Evolutionary conservation across 805 yeast genomes (phyloP), one percentile per base, ranked within the genome.

Genomic region (Candida lessepsii): DNA sequence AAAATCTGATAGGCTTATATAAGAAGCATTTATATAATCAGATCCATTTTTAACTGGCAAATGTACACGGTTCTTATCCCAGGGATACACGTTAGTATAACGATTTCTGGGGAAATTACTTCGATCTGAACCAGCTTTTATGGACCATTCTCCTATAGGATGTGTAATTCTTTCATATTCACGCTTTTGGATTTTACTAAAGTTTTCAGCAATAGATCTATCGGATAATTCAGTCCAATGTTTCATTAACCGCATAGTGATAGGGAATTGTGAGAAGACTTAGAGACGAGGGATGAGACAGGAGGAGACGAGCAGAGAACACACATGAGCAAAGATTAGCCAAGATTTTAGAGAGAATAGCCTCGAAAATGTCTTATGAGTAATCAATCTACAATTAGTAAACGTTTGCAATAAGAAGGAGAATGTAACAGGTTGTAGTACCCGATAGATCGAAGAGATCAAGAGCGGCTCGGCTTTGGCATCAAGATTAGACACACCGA

Each of bases 11-110:
- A 60, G 29, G 2, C 40, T 30, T 17, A 67, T 53, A 38, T 57
- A 53, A 18, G 71, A 65, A 9, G 75, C 75, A 47, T 69, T 69
- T 26, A 66, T 64, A 45, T 67, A 69, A 46, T 68, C 71, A 25
- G 50, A 45, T 9, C 27, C 29, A 3, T 34, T 5, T 7, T 11
- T 20, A 3, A 52, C 50, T 0, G 64, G 63, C 19, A 69, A 50
- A 26, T 38, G 44, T 1, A 67, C 71, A 17, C 73, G 43, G n/a
- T 57, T 55, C 13, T 44, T 41, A 45, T 68, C 66, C 65, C 66
- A 69, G 2, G 75, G 73, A 31, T 65, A 56, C 17, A 69, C 71
- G 41, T 69, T 68, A 25, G 56, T 38, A 47, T 69, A 69, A 17
- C 75, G 45, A 49, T 69, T 69, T 31, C 65, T 41, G 24, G 32